These are phyloP conservation scores for Metschnikowia cerradonensis DNA, from an alignment of 805 yeast species.

Conservation along the genomic window DNA sequence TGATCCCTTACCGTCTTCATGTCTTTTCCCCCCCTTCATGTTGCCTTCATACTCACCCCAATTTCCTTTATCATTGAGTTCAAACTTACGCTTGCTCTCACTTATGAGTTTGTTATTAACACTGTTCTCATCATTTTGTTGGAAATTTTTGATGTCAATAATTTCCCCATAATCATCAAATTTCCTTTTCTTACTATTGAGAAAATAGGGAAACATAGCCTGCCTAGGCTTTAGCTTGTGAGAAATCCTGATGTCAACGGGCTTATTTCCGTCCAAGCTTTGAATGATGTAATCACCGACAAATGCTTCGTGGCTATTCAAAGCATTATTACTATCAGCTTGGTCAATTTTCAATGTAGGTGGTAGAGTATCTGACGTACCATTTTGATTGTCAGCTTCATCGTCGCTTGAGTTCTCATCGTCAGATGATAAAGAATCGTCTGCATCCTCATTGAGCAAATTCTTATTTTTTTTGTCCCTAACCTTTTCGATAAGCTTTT, in stretches of 20 bases:
- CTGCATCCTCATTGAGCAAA: slow-evolving; percentile 31
- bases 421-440: slow-evolving; percentile 20
- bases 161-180: slow-evolving; percentile 86
- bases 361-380: not conserved
- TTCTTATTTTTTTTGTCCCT: slow-evolving; percentile 39
- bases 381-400: slow-evolving; percentile 15
- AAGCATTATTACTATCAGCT: slow-evolving; percentile 20
- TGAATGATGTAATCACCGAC: slow-evolving; percentile 36
- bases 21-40: slow-evolving; percentile 9
- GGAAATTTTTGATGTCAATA: slow-evolving; percentile 62
- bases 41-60: slow-evolving; percentile 23
- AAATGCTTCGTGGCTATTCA: slow-evolving; percentile 39
- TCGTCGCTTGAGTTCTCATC: slow-evolving; percentile 31
- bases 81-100: slow-evolving; percentile 37
- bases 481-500: slow-evolving; percentile 37
- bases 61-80: slow-evolving; percentile 26
- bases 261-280: slow-evolving; percentile 39
- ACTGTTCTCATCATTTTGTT: slow-evolving; percentile 47
- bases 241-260: slow-evolving; percentile 51
- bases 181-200: slow-evolving; percentile 45
- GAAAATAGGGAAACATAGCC: slow-evolving; percentile 74
- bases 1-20: slow-evolving; percentile 18
- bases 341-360: not conserved
- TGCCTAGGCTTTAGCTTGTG: slow-evolving; percentile 45
- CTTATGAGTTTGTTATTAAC: slow-evolving; percentile 32